Evolutionary conservation across 495 filamentous ascomycete genomes (phyloP), one percentile per base, ranked within the genome.

Genomic region (Opeltia flavorubescens): DNA sequence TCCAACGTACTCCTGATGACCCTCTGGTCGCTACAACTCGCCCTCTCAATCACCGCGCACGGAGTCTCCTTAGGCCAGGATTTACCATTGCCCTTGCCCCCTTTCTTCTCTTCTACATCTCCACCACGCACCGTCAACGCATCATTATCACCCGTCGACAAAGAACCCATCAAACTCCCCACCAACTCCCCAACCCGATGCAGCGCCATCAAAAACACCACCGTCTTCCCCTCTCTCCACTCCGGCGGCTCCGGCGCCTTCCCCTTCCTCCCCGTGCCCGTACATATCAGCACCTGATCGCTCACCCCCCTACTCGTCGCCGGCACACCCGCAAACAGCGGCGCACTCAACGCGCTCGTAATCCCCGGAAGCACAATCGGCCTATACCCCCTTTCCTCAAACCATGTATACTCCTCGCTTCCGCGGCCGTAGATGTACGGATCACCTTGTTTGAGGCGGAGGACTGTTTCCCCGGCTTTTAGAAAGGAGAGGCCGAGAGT

Each of bases 371-470:
- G 65, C 1, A 98, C 89, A 0, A 74, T 62, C 0, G 86, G 77
- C 5, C 55, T 65, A 31, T 80, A 81, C 7, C 88, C 91, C 40
- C 84, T 68, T 5, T 62, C 62, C 1, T 74, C 65, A 69, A 98
- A 96, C 59, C 84, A 94, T n/a, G 76, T 77, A 30, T 81, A 83
- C 59, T 98, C 91, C 58, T 98, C 91, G 12, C 81, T 91, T 49
- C 91, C 91, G 34, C 91, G 77, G 20, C 91, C 91, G 62, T 95
- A 98, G 21, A 98, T 74, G 61, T 94, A 98, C 0, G 91, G 91
- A 57, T 98, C 91, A 17, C 91, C 91, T 58, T 98, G 91, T 65
- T 98, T 98, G 21, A 98, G 68, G 5, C 91, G 74, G 20, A 98
- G 70, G 0, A 96, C 91, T 1, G 76, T 83, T 52, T 81, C 70